phyloP scores from a whole-genome alignment of 768 basidiomycete genomes.

The Sporobolomyces roseus region DNA sequence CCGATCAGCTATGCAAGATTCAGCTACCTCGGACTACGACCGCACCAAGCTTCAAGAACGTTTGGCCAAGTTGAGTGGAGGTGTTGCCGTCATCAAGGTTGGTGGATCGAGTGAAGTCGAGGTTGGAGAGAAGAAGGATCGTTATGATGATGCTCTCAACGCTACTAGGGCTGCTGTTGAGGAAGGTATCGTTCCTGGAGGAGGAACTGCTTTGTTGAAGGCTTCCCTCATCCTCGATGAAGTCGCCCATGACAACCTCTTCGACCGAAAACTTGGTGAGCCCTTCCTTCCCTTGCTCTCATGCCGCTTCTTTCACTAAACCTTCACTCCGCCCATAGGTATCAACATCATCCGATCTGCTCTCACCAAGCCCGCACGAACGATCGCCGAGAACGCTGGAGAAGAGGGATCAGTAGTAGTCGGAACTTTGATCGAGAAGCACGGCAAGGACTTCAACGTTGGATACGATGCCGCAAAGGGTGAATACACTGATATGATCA shows the following conservation, averaged over 20 bases:
- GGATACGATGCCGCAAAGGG: conserved; percentile 87
- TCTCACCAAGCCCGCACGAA: conserved; percentile 70
- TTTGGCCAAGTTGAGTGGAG: conserved; percentile 89
- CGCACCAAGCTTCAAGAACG: conserved; percentile 92
- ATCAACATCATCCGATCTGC: conserved; percentile 74
- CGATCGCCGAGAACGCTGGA: conserved; percentile 88
- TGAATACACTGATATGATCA: conserved; percentile 89
- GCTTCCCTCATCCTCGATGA: conserved; percentile 69
- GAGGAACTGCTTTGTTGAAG: conserved; percentile 74
- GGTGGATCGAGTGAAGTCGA: conserved; percentile 91
- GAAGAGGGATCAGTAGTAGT: conserved; percentile 92
- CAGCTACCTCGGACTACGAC: conserved; percentile 88
- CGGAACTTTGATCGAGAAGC: conserved; percentile 70
- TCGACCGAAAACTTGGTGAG: conserved; percentile 96
- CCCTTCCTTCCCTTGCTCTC: too few species aligned
- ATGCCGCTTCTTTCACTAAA: too few species aligned
- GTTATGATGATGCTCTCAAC: conserved; percentile 68
- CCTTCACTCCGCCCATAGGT: too few species aligned
- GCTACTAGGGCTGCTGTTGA: conserved; percentile 98
- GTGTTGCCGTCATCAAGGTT: conserved; percentile 98
- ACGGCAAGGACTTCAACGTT: conserved; percentile 71
- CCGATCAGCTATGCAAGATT: conserved; percentile 71
- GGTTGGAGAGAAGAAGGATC: conserved; percentile 98
- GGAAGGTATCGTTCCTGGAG: conserved; percentile 96
- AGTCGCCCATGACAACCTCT: conserved; percentile 73